phyloP scores from a whole-genome alignment of 73 alveolate species.

The Paramecium sexaurelia region DNA sequence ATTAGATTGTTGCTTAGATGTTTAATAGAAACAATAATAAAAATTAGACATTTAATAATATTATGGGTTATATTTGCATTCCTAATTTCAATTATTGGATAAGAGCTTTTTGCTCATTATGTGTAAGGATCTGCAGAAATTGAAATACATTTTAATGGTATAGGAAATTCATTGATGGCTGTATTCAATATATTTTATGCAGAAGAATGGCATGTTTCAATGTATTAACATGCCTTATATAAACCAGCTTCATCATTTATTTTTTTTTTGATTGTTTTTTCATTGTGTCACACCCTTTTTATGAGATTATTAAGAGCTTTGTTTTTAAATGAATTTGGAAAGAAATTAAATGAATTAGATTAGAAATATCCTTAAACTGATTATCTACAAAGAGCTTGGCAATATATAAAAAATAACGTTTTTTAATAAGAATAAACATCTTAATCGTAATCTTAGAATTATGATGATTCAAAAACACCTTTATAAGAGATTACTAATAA shows the following conservation, averaged over 20 bases:
- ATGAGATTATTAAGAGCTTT: slow-evolving; percentile 58
- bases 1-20: not conserved
- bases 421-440: not conserved
- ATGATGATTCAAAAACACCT: slow-evolving; percentile 31
- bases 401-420: not conserved
- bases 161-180: slow-evolving; percentile 56
- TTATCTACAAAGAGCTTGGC: not conserved
- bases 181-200: slow-evolving; percentile 57
- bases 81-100: not conserved
- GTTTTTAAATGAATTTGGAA: slow-evolving; percentile 58
- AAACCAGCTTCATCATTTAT: slow-evolving; percentile 23
- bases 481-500: not conserved
- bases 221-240: slow-evolving; percentile 58
- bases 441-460: not conserved
- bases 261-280: slow-evolving; percentile 19
- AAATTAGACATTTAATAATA: slow-evolving; percentile 12
- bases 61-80: slow-evolving; percentile 30
- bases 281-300: slow-evolving; percentile 28
- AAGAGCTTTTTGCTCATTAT: slow-evolving; percentile 29
- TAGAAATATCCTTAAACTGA: not conserved
- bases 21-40: not conserved
- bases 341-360: not conserved
- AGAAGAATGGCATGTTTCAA: slow-evolving; percentile 70
- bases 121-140: not conserved
- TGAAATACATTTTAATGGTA: slow-evolving; percentile 51